These are phyloP conservation scores for Vigna unguiculata DNA, from an alignment of 306 rosid species.

Conservation along the genomic window DNA sequence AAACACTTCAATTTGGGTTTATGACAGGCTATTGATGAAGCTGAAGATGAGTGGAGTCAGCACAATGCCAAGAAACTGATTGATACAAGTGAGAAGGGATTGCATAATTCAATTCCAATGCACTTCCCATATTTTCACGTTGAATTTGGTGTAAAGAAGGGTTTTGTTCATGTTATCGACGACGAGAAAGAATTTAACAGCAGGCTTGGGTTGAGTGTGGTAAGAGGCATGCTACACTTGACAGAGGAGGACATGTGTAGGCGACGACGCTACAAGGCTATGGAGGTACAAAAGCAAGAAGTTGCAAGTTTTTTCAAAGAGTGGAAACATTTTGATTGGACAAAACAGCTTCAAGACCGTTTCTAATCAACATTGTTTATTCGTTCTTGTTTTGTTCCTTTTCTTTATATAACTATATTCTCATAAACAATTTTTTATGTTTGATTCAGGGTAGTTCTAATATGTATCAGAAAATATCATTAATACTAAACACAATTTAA, in stretches of 20 bases:
- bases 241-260: conserved; percentile 89
- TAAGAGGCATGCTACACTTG: conserved; percentile 79
- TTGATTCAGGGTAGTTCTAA: too few species aligned
- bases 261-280: conserved; percentile 55
- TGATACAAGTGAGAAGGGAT: conserved; percentile 78
- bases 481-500: too few species aligned
- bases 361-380: too few species aligned
- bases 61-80: conserved; percentile 89
- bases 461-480: too few species aligned
- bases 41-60: conserved; percentile 95
- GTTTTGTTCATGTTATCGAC: conserved; percentile 88
- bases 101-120: conserved; percentile 81
- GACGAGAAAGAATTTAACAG: conserved; percentile 76
- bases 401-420: too few species aligned
- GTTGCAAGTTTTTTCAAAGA: conserved; percentile 64
- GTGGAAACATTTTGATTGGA: conserved; percentile 87
- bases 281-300: conserved; percentile 76
- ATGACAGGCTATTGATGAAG: too few species aligned
- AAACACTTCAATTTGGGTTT: conserved; percentile 29
- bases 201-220: conserved; percentile 75
- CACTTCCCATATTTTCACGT: conserved; percentile 86
- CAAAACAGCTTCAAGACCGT: conserved; percentile 74
- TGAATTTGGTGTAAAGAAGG: conserved; percentile 78
- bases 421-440: too few species aligned
- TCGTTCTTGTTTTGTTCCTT: too few species aligned